Percentiles rank a stretch among this genome's conserved stretches.
phyloP scores from a whole-genome alignment of 768 basidiomycete genomes.

The Lactarius akahatsu region DNA sequence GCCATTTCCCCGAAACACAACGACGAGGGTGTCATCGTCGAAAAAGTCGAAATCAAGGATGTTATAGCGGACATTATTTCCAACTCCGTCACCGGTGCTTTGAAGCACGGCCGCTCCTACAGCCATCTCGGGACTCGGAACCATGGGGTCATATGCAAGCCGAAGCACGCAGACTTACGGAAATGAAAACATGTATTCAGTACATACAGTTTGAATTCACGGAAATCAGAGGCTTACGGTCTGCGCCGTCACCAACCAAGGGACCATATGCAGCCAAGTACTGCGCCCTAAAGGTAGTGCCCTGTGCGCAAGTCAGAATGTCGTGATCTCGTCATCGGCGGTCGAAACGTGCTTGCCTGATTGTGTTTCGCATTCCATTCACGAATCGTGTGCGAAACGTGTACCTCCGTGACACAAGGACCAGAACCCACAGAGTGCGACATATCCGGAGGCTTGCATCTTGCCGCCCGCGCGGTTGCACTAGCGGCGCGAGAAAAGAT shows the following conservation, averaged over 20 bases:
- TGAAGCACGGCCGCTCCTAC: slow-evolving; percentile 52
- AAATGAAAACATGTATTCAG: slow-evolving; percentile 22
- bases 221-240: slow-evolving; percentile 44
- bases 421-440: slow-evolving; percentile 24
- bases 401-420: slow-evolving; percentile 11
- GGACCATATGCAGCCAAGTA: slow-evolving; percentile 24
- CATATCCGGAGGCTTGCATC: slow-evolving; percentile 27
- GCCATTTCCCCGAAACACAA: slow-evolving; percentile 56
- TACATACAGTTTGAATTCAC: slow-evolving; percentile 24
- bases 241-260: slow-evolving; percentile 36
- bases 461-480: slow-evolving; percentile 62
- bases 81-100: slow-evolving; percentile 45
- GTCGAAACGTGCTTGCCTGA: slow-evolving; percentile 28
- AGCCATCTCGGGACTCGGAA: slow-evolving; percentile 39
- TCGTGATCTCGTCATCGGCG: slow-evolving; percentile 21
- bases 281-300: slow-evolving; percentile 15
- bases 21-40: slow-evolving; percentile 66
- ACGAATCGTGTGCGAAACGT: slow-evolving; percentile 28
- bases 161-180: slow-evolving; percentile 56
- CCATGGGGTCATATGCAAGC: slow-evolving; percentile 48
- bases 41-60: slow-evolving; percentile 74
- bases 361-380: slow-evolving; percentile 25
- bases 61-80: slow-evolving; percentile 44
- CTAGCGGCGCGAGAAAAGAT: slow-evolving; percentile 62
- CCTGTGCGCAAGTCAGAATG: slow-evolving; percentile 20